Base-by-base conservation (phyloP, 352 stramenopile genomes). In the Phytophthora sansomeana region DNA sequence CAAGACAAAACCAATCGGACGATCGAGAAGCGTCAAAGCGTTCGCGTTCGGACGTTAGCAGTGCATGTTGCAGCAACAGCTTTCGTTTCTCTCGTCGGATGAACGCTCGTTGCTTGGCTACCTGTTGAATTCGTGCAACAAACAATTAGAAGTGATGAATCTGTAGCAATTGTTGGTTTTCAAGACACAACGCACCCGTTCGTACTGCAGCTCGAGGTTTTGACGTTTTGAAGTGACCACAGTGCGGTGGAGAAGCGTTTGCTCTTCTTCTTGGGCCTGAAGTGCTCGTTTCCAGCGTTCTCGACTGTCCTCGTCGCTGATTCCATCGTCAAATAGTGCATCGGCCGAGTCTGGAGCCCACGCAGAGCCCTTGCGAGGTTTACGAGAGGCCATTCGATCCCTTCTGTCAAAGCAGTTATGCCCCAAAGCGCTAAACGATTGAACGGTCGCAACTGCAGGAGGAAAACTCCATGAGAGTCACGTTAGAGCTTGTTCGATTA, bases 21-120 rank as follows among this genome's bases (percentile, higher is more conserved):
- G 69, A 75, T 2, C 87, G 68, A 16, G 85, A 92, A 16, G 84
- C 87, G 16, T 86, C 77, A 51, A 90, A 93, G 1, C 87, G 84
- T 72, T 93, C 82, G 19, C 81, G 76, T 38, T 95, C 87, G 2
- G 83, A 90, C 30, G 89, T 61, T 30, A 95, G 75, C 36, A 95
- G 65, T 39, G 87, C 87, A 41, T 92, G 81, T 53, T 91, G 78
- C 0, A 95, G 72, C 53, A 93, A 51, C 21, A 95, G 64, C 53
- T 92, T 92, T 48, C 85, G 84, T 42, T 85, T 90, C 51, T 95
- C 85, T 44, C 89, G 85, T 29, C 87, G 80, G 41, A 95, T 89
- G 62, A 92, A 95, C 4, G 87, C 83, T 54, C 85, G 78, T 47
- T 93, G 82, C 56, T 91, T 91, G 10, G 82, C 78, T 44, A 91